Percentiles rank a stretch among this genome's conserved stretches.
These are phyloP conservation scores for Dioszegia aurantiaca DNA, from an alignment of 768 basidiomycete species.

Conservation along the genomic window DNA sequence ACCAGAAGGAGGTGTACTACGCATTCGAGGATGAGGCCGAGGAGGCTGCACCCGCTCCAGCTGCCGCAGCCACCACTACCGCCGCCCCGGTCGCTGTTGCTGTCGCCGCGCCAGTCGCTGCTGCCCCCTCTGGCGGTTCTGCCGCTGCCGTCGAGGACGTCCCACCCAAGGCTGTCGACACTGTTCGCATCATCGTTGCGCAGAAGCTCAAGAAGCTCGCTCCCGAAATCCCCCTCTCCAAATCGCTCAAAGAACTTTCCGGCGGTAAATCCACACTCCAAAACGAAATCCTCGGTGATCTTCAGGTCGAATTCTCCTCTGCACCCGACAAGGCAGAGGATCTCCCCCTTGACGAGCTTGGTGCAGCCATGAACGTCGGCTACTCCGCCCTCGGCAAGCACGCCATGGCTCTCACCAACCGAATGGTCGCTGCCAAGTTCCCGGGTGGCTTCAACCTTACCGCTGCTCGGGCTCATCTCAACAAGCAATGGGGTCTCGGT, in stretches of 20 bases:
- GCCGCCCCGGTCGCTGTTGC: slow-evolving; percentile 53
- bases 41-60: slow-evolving; percentile 54
- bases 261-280: slow-evolving; percentile 98
- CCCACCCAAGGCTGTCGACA: slow-evolving; percentile 85
- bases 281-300: slow-evolving; percentile 96
- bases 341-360: slow-evolving; percentile 91
- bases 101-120: slow-evolving; percentile 49
- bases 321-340: slow-evolving; percentile 99
- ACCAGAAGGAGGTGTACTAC: slow-evolving; percentile 95
- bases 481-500: slow-evolving; percentile 95
- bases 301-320: slow-evolving; percentile 89
- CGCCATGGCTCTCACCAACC: slow-evolving; percentile 81
- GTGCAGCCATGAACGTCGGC: slow-evolving; percentile 73
- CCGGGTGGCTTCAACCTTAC: slow-evolving; percentile 97
- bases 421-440: slow-evolving; percentile 93
- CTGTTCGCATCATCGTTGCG: slow-evolving; percentile 81
- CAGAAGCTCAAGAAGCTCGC: slow-evolving; percentile 97
- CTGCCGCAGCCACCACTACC: slow-evolving; percentile 55
- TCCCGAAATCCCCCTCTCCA: slow-evolving; percentile 80
- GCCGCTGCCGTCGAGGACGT: slow-evolving; percentile 79
- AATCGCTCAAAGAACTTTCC: slow-evolving; percentile 97
- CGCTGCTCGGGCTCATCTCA: slow-evolving; percentile 79
- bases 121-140: slow-evolving; percentile 58
- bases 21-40: slow-evolving; percentile 84
- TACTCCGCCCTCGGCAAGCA: slow-evolving; percentile 86